Evolutionary conservation across 176 grass and related monocot genomes (phyloP), one percentile per base, ranked within the genome.

Genomic region (Eleusine indica): DNA sequence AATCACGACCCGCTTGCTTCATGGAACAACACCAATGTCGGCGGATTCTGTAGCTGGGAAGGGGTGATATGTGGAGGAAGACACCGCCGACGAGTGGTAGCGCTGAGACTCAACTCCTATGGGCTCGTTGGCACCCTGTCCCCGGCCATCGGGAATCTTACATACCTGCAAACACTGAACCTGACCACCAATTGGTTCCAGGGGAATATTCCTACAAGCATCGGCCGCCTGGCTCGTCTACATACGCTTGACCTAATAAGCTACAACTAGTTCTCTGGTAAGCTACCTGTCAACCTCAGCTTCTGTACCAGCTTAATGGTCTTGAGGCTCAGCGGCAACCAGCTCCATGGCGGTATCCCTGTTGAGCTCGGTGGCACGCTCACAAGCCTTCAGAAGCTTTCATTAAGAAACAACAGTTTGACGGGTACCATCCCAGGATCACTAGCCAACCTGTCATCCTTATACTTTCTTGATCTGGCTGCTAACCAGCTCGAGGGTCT

Each of bases 111-210:
- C 7, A 1, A 8, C 43, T 52, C 40, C 9, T 1, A 0, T 1
- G 72, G 79, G 15, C 52, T 82, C 30, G 3, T 11, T 1, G 72
- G 78, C 1, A 21, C 9, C 5, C 78, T 87, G 28, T 82, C 79
- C 6, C 72, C 79, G 7, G 78, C 71, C 64, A 52, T 87, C 1
- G 79, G 79, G 0, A 87, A 82, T 64, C 79, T 87, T 42, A 69
- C 72, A 4, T 76, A 16, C 72, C 65, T 82, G 9, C 41, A 1
- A 16, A 76, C 6, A 0, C 64, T 87, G 10, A 82, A 87, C n/a
- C 73, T 87, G 63, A 87, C 21, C 79, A 76, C 42, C 53, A 87
- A 71, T 0, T 49, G 73, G 79, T 53, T 87, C 13, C 79, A 11
- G 0, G 71, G 78, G 6, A n/a, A 61, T 4, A 12, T 70, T 42